Base-by-base conservation (phyloP, 306 rosid species). In the Cucurbita argyrosperma region DNA sequence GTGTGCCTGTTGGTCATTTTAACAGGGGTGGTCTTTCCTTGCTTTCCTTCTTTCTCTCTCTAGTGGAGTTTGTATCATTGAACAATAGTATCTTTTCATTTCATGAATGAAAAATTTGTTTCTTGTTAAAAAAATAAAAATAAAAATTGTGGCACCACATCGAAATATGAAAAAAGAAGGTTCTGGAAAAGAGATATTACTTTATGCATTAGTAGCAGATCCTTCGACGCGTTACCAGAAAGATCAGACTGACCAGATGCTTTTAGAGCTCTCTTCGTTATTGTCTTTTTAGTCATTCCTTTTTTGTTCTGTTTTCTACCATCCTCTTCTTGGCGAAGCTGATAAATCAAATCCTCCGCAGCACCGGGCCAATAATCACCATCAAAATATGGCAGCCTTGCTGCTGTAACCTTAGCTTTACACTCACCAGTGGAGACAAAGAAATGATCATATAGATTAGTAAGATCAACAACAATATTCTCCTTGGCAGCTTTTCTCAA, bases 301-400 rank as follows among this genome's bases (percentile, higher is more conserved):
- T 90, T 95, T 81, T 91, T 91, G 80, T 91, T 95, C 81, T 84
- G 96, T 82, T 88, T 95, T 80, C 90, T 89, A 35, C 97, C 97
- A 76, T 95, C 97, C 82, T 95, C 99, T 77, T 95, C 99, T 84
- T 94, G 99, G 37, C 89, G 88, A 77, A 95, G 87, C 82, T 89
- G 97, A 87, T 89, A 85, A 84, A 95, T 95, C 76, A 95, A 82
- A 85, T 95, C 97, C 88, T 95, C 97, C 0, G 99, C 99, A 74
- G 99, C 97, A 76, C 99, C 97, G 35, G 99, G 97, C 99, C 97
- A 95, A 79, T 95, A 95, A 71, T 95, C 99, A 72, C 99, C 99
- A 77, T 95, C 99, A 83, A 95, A 95, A 83, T 95, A 95, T 55
- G 99, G 99, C 66, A 95, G 86, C 78, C 99, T 89, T 56, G 99